Percentiles rank a stretch among this genome's conserved stretches.
phyloP scores from a whole-genome alignment of 2,329 filamentous ascomycete genomes.

The Cryphonectria naterciae region DNA sequence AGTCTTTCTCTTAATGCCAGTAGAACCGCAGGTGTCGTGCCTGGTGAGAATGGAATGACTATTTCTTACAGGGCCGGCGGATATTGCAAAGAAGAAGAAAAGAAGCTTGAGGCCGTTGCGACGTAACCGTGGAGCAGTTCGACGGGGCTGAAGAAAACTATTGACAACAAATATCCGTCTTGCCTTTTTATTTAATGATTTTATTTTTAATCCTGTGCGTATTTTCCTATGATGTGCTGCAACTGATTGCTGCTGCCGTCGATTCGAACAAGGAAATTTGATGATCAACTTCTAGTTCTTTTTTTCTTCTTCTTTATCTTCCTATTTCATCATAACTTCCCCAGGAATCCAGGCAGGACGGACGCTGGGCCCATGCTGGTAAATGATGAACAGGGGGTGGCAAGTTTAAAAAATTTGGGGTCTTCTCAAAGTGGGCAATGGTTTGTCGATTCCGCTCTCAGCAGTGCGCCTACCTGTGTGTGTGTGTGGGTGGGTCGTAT shows the following conservation, averaged over 20 bases:
- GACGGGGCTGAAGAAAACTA: not conserved
- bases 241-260: not conserved
- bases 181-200: not conserved
- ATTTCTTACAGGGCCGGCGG: not conserved
- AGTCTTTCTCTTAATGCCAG: not conserved
- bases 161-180: not conserved
- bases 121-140: not conserved
- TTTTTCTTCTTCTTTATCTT: conserved; percentile 12
- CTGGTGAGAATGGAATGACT: not conserved
- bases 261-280: not conserved
- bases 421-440: conserved; percentile 9
- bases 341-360: conserved; percentile 7
- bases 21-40: not conserved
- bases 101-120: not conserved
- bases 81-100: not conserved
- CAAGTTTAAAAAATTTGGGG: conserved; percentile 25
- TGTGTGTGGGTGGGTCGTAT: not conserved
- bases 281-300: not conserved
- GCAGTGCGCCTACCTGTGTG: not conserved
- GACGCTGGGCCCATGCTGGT: not conserved
- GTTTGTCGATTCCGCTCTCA: conserved; percentile 10
- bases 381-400: conserved; percentile 30
- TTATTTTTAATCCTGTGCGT: not conserved
- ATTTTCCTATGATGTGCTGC: not conserved
- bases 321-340: conserved; percentile 24